Percentiles rank a stretch among this genome's conserved stretches.
These are phyloP conservation scores for Suillus spraguei DNA, from an alignment of 768 basidiomycete species.

Conservation along the genomic window DNA sequence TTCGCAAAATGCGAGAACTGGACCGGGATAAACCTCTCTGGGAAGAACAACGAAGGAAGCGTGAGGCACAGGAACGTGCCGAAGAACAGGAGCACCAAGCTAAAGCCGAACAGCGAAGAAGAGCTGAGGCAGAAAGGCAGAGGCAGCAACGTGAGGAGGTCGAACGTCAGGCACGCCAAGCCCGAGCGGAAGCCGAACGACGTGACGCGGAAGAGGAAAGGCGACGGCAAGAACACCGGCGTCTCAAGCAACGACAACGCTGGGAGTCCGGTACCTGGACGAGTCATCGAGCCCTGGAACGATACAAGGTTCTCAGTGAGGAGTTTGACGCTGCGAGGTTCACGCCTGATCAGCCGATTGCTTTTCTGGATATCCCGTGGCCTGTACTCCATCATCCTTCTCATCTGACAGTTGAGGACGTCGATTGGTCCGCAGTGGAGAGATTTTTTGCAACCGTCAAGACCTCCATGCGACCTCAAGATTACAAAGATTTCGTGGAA, in stretches of 20 bases:
- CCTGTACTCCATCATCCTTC: conserved; percentile 63
- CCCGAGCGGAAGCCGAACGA: conserved; percentile 32
- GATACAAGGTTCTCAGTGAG: conserved; percentile 61
- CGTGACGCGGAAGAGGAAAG: conserved; percentile 36
- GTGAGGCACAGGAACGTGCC: conserved; percentile 43
- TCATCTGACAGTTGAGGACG: conserved; percentile 58
- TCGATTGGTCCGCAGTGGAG: conserved; percentile 74
- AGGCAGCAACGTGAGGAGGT: conserved; percentile 28
- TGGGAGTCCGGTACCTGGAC: conserved; percentile 71
- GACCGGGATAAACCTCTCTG: conserved; percentile 64
- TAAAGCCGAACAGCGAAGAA: conserved; percentile 35
- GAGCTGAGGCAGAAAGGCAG: conserved; percentile 33
- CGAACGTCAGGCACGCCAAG: conserved; percentile 25
- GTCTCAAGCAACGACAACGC: conserved; percentile 49
- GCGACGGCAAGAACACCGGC: conserved; percentile 42
- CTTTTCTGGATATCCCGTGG: conserved; percentile 73
- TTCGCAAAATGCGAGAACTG: conserved; percentile 67
- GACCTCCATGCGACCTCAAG: conserved; percentile 55
- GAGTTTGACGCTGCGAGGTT: conserved; percentile 67
- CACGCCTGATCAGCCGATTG: conserved; percentile 50
- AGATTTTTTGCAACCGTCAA: conserved; percentile 63
- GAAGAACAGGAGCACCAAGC: conserved; percentile 44
- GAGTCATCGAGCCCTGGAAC: conserved; percentile 64
- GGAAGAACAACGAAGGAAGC: conserved; percentile 54
- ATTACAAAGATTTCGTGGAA: conserved; percentile 67